Base-by-base conservation (phyloP, 129 eudicot species). In the carrot (Daucus carota) region DNA sequence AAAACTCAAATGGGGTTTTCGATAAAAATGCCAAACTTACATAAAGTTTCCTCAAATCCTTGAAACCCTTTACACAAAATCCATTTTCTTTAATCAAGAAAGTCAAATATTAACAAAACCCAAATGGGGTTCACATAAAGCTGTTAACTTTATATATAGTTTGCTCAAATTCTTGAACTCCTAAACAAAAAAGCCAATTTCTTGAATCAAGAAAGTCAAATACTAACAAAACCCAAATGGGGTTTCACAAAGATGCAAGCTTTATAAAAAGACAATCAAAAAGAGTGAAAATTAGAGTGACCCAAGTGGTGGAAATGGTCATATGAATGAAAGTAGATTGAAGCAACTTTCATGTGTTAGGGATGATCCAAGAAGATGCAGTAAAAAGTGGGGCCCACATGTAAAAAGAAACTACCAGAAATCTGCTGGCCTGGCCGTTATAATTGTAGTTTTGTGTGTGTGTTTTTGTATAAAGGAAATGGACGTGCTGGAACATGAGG, bases 361-460 rank as follows among this genome's bases (percentile, higher is more conserved):
- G 75, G 8, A 43, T 43, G 57, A 71, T 26, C 31, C 54, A 71
- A 43, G 47, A 43, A 10, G 36, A 70, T n/a, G n/a, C 29, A 42
- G 57, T 17, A 15, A 24, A 43, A 26, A 9, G 15, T 31, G 75
- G 74, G 43, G 46, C 48, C 73, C 46, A 62, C 36, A 29, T 7
- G 22, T 41, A 10, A 8, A 71, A 43, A 43, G 10, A 13, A 43
- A 43, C 9, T 71, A 15, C 31, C 57, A 12, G 29, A 42, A 71
- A n/a, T 71, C 75, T 42, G 75, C 75, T 40, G 75, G 75, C 75
- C 72, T 31, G 70, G 29, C 18, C 17, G 52, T 71, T 71, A 24
- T 42, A 42, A 38, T 36, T 36, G 31, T 42, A 38, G 18, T 15
- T 43, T 26, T 42, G 38, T n/a, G 13, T 13, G 3, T 43, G 75